These are phyloP conservation scores for Scheffersomyces segobiensis DNA, from an alignment of 1,139 yeast species.

Conservation along the genomic window DNA sequence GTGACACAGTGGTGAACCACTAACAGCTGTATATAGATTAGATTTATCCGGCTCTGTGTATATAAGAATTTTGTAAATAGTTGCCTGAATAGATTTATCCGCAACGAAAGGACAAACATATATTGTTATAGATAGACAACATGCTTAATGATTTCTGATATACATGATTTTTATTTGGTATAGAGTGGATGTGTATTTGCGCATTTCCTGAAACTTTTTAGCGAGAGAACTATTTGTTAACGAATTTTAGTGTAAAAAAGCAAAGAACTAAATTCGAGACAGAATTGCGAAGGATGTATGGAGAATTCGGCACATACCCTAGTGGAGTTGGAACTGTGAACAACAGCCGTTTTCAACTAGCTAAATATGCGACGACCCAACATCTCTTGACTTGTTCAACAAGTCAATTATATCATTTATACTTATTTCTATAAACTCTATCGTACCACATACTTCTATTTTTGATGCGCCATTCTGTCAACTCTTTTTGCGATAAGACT, in stretches of 20 bases:
- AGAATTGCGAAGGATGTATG: neutral
- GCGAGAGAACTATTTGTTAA: neutral
- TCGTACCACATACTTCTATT: no score
- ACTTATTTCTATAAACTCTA: no score
- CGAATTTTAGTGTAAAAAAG: neutral
- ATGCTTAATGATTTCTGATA: no score
- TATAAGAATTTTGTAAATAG: neutral
- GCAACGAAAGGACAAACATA: neutral
- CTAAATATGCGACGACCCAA: neutral
- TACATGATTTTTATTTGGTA: neutral
- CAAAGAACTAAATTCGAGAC: neutral
- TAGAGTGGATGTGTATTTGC: neutral
- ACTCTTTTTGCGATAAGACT: neutral
- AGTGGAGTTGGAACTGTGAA: neutral
- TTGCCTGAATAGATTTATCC: neutral
- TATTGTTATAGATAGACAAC: no score
- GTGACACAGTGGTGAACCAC: constrained; percentile 41
- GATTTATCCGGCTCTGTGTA: neutral
- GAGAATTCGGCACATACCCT: neutral
- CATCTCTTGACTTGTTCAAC: no score
- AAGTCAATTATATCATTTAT: no score
- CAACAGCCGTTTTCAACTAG: neutral
- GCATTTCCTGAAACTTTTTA: neutral
- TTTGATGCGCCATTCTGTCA: neutral
- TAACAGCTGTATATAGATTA: neutral